Percentiles rank a stretch among this genome's conserved stretches.
Evolutionary conservation across 2,329 filamentous ascomycete species (phyloP).

Genomic region (Nectriaceae sp.): DNA sequence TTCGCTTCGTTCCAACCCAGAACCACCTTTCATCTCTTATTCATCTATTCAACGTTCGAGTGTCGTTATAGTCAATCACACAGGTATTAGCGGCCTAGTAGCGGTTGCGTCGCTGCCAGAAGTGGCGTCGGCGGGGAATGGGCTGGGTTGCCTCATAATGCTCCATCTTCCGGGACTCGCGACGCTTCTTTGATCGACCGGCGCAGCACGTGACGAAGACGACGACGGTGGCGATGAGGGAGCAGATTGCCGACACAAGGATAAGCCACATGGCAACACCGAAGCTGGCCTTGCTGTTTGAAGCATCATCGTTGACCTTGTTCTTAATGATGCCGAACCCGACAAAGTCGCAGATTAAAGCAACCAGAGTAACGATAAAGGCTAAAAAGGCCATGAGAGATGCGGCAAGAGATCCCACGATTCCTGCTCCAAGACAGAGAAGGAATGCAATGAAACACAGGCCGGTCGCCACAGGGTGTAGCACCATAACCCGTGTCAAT

Average conservation of each 20-base stretch:
- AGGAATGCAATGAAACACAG: conserved; percentile 61
- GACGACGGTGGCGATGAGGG: conserved; percentile 56
- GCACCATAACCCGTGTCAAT: conserved; percentile 60
- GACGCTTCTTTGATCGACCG: conserved; percentile 40
- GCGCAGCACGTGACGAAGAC: conserved; percentile 65
- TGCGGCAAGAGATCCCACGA: conserved; percentile 54
- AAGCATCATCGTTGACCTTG: conserved; percentile 51
- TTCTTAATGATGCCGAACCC: conserved; percentile 55
- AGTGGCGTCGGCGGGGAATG: conserved; percentile 14
- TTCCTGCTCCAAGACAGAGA: conserved; percentile 52
- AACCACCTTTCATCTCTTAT: background rate
- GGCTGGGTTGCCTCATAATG: conserved; percentile 18
- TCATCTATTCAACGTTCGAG: background rate
- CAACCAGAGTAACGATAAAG: conserved; percentile 52
- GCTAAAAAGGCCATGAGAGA: conserved; percentile 52
- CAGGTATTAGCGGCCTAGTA: no score
- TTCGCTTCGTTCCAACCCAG: background rate
- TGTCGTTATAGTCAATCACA: no score
- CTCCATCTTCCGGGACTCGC: conserved; percentile 30
- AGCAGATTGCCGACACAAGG: conserved; percentile 55
- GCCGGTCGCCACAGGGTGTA: conserved; percentile 62
- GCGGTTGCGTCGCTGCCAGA: conserved; percentile 18
- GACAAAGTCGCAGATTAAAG: conserved; percentile 58
- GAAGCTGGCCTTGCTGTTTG: conserved; percentile 48
- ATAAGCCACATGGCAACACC: conserved; percentile 60